Base-by-base conservation (phyloP, 108 stramenopile genomes). In the Cyclostephanos tholiformis region DNA sequence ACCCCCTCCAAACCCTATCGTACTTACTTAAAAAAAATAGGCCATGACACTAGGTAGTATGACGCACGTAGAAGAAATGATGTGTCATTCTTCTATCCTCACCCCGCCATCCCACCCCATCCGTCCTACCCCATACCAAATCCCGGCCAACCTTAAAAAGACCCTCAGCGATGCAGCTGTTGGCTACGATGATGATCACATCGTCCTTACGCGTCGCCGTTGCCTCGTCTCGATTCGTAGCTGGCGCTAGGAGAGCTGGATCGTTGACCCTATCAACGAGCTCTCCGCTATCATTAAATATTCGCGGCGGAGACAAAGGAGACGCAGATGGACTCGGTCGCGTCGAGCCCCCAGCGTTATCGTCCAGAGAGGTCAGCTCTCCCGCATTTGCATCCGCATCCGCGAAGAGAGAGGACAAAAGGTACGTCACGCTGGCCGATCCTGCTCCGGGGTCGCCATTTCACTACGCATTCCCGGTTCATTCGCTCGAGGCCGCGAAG, bases 401-500 rank as follows among this genome's bases (percentile, higher is more conserved):
- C 35, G n/a, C 39, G 22, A 9, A 4, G 16, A 27, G 6, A 36
- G 52, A 60, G 13, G 55, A 55, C 6, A 69, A 79, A 23, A 65
- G 82, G 64, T 94, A 82, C 59, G 83, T 81, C 44, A 93, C 81
- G 7, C 82, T 86, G 35, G 76, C 82, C 25, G 41, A 68, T 29
- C 94, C 94, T 12, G 94, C 94, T 43, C 94, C 94, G 49, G 94
- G 91, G 8, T 83, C 86, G 26, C 91, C 97, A 44, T 98, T 98
- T 64, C 98, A 98, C 66, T 92, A 95, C 52, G 98, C 98, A 20
- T 94, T 98, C 72, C 98, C 98, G 6, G 98, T 98, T 13, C 98
- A 98, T 73, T 90, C 96, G 26, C 81, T 98, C 17, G 84, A 90
- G 23, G 67, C 75, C 49, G 98, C 98, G 13, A 97, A 96, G 60